A percentile compares a stretch with the other conserved stretches of the same genome.
These are phyloP conservation scores for Tolypocladium capitatum DNA, from an alignment of 2,329 filamentous ascomycete genomes.

Conservation along the genomic window DNA sequence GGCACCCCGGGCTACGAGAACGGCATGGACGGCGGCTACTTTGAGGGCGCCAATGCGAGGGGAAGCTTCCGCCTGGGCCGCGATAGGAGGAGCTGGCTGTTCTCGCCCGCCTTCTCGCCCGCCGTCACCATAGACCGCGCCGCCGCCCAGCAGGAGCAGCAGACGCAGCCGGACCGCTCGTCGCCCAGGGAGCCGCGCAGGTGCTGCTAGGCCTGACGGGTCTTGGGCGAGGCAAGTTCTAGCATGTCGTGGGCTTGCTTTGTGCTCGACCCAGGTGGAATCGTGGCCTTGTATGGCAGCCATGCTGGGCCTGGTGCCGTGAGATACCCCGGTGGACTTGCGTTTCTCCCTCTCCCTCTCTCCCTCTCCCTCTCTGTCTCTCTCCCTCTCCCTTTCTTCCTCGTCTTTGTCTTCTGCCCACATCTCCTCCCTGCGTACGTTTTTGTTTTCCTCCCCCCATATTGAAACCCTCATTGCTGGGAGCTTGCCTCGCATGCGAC, in stretches of 20 bases:
- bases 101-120: constrained; percentile 40
- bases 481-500: neutral
- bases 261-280: neutral
- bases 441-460: neutral
- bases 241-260: no score
- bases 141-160: constrained; percentile 16
- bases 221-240: no score
- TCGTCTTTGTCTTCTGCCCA: neutral
- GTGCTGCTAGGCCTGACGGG: constrained; percentile 19
- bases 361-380: no score
- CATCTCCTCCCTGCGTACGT: neutral
- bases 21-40: constrained; percentile 35
- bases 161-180: constrained; percentile 6
- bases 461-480: neutral
- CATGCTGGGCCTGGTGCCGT: constrained; percentile 1
- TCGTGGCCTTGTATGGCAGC: neutral
- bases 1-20: constrained; percentile 33
- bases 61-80: constrained; percentile 43
- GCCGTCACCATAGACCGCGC: constrained; percentile 34
- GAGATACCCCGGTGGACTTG: constrained; percentile 13
- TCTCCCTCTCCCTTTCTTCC: neutral
- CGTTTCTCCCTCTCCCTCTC: neutral
- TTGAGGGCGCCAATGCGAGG: constrained; percentile 33
- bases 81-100: constrained; percentile 46
- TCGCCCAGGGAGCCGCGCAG: constrained; percentile 11